Evolutionary conservation across 2,329 filamentous ascomycete genomes (phyloP), one percentile per base, ranked within the genome.

Genomic region (Alternaria arbusti): DNA sequence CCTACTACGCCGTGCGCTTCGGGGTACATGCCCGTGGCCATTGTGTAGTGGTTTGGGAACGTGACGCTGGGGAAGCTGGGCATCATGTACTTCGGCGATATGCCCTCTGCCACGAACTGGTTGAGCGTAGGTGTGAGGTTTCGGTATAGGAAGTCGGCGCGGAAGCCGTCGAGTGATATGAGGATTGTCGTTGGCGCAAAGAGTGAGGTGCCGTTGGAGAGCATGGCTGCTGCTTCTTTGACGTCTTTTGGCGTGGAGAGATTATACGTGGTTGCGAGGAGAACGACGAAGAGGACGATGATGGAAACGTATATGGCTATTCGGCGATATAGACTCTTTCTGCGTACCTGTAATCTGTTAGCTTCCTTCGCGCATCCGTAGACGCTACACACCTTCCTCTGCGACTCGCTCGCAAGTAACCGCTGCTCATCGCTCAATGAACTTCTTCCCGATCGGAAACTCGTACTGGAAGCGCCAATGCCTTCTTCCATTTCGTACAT

Each of bases 21-120:
- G 0, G 96, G 96, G 71, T 98, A 94, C 25, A 98, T 82, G 0
- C 96, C 96, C 0, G 96, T 98, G 0, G 93, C 93, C 40, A 98
- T 84, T 0, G 95, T 97, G 79, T 95, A 97, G 79, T 98, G 96
- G 72, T 98, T 83, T 4, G 96, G 96, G 73, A 99, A 99, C 0
- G 96, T 99, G 49, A 99, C 93, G 22, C 93, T 97, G 0, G 96
- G 96, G 70, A 99, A 99, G 43, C 93, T 96, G 0, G 96, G 96
- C 7, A 89, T 86, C 94, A 99, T 97, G 81, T 95, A 97, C 68
- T 89, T 86, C 3, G 96, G 95, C 6, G 94, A 97, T 11, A 98
- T 89, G 28, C 96, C 96, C 68, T 93, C 89, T 64, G 88, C 87
- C 65, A 97, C 85, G 68, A 99, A 91, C 3, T 89, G 86, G 70